Percentiles rank a stretch among this genome's conserved stretches.
These are phyloP conservation scores for Monilinia aucupariae DNA, from an alignment of 2,329 filamentous ascomycete genomes.

Conservation along the genomic window DNA sequence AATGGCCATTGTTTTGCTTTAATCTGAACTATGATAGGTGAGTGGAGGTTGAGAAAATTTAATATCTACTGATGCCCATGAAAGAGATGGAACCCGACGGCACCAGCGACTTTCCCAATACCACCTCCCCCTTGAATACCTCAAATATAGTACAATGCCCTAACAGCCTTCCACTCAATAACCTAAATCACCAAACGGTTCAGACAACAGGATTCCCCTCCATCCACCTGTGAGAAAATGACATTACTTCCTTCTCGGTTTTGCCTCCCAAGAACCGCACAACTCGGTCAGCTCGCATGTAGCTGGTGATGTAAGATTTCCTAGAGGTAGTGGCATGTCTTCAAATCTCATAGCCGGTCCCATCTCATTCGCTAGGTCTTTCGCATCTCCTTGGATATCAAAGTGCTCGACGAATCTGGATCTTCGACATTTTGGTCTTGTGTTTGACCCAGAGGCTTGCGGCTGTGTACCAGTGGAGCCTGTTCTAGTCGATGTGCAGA, in stretches of 20 bases:
- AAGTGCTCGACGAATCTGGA: not conserved
- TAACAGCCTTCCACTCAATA: not conserved
- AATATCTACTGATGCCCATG: no score
- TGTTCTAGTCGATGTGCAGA: not conserved
- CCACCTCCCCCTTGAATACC: not conserved
- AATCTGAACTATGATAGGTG: no score
- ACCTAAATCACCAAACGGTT: not conserved
- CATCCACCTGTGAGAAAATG: not conserved
- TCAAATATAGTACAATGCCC: not conserved
- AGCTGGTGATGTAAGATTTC: not conserved
- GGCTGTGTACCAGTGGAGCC: not conserved
- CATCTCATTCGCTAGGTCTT: not conserved
- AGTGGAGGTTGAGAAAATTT: no score
- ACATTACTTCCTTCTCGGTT: not conserved
- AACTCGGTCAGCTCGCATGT: not conserved
- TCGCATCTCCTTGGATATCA: not conserved
- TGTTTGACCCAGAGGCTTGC: not conserved
- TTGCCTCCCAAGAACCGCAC: no score
- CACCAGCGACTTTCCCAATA: not conserved
- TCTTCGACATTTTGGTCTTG: not conserved
- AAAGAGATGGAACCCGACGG: no score
- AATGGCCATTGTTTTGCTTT: no score
- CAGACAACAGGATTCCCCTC: not conserved
- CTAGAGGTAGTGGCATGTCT: not conserved
- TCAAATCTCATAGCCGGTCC: not conserved